phyloP scores from a whole-genome alignment of 176 grass and related monocot species.

The Musa itinerans region DNA sequence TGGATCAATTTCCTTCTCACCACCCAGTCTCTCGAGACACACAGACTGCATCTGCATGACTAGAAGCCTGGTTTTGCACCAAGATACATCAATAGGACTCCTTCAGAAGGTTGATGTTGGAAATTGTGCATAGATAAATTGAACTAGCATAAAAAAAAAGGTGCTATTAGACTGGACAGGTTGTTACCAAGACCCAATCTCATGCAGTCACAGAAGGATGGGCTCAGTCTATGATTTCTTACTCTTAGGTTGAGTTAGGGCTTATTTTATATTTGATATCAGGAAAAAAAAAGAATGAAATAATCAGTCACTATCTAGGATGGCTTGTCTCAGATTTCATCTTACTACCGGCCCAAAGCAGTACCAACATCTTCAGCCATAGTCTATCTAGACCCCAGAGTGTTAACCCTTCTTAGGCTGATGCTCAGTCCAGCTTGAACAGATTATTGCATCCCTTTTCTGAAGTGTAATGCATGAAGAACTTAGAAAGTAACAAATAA shows the following conservation, averaged over 20 bases:
- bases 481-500: background rate
- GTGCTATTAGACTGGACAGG: background rate
- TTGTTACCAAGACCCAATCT: background rate
- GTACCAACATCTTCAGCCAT: background rate
- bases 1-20: constrained; percentile 67
- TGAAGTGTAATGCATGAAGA: background rate
- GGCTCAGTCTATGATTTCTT: background rate
- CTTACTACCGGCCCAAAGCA: background rate
- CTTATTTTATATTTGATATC: background rate
- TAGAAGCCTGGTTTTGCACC: constrained; percentile 55
- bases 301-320: background rate
- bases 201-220: no score
- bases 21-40: constrained; percentile 74
- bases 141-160: background rate
- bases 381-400: background rate
- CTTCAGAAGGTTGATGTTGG: background rate
- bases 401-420: background rate
- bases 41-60: constrained; percentile 90
- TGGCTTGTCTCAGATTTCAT: background rate
- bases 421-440: background rate
- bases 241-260: background rate
- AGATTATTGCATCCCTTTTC: background rate
- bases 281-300: background rate
- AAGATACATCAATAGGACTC: background rate
- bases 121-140: background rate